Evolutionary conservation across 1,284 basidiomycete species (phyloP), one percentile per base, ranked within the genome.

Genomic region (Cutaneotrichosporon sp.): DNA sequence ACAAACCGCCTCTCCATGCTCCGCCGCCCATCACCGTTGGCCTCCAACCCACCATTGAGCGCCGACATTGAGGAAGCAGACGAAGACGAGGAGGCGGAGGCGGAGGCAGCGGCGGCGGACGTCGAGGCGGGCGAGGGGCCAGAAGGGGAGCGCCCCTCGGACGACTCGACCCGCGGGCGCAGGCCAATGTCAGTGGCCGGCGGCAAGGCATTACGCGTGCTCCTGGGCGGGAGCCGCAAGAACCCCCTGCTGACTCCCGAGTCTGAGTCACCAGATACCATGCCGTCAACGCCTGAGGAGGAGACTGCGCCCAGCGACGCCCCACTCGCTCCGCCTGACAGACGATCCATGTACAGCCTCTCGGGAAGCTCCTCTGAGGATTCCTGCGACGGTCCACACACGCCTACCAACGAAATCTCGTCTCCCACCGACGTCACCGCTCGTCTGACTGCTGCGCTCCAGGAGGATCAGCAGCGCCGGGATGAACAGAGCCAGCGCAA

Each of bases 341-440:
- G 38, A 8, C 24, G 38, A 14, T 70, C 68, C 3, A 58, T 60
- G 32, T 54, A 58, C 49, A 65, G 62, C 35, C 63, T 27, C 54
- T 70, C 68, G 9, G 60, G 59, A 9, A 62, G 57, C 34, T 54
- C 57, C 5, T 50, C 54, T 8, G 55, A 55, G 17, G 47, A 51
- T 46, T 65, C 61, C 10, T 63, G 56, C 43, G 67, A 72, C 34
- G 70, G 61, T 2, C 47, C 64, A 22, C 55, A 61, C 37, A 72
- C 70, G 1, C 70, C 70, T 3, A 47, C 26, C 9, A 64, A 65
- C 37, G 54, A 38, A 7, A 48, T 55, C 11, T 47, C 29, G 26
- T 39, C 22, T 51, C 58, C 32, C 38, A 56, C 33, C 50, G 57
- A 57, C 16, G 55, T 52, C 31, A 61, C 42, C 41, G 56, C 37